Conservation (phyloP, 192 early-diverging fungal genomes). For the Geranomyces michiganensis region DNA sequence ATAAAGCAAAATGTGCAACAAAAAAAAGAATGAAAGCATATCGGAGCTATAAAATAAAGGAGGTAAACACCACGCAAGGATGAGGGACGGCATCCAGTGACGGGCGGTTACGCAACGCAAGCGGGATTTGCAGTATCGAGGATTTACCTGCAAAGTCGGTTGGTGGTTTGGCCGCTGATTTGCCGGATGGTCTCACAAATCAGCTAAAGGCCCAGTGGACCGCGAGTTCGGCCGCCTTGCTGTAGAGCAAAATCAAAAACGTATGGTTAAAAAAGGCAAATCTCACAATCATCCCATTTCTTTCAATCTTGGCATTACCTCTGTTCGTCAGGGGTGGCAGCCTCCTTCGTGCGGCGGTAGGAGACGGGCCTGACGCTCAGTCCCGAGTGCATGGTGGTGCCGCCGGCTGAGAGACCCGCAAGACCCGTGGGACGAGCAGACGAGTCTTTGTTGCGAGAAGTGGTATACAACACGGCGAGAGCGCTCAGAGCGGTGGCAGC, state of each 20-base stretch:
- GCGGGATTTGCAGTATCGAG: too few species aligned
- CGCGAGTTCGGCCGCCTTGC: neutral
- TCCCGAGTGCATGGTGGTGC: neutral
- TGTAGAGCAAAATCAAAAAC: too few species aligned
- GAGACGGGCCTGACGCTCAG: neutral
- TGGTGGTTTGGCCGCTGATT: too few species aligned
- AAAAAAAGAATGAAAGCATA: too few species aligned
- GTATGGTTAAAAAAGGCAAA: neutral
- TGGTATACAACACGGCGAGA: neutral
- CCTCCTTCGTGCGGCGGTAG: neutral
- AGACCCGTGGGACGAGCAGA: neutral
- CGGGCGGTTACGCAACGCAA: too few species aligned
- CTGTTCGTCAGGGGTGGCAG: neutral
- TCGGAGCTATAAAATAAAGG: too few species aligned
- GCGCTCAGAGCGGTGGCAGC: slow-evolving; percentile 6
- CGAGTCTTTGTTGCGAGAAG: neutral
- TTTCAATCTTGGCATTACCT: neutral
- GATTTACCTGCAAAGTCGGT: too few species aligned
- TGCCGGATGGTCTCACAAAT: too few species aligned
- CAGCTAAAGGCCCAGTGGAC: slow-evolving; percentile 3
- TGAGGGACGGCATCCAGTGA: too few species aligned
- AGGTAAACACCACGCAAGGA: too few species aligned
- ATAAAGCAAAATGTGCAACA: too few species aligned
- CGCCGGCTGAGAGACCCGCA: neutral
- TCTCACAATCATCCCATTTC: too few species aligned